Conservation (phyloP, 164 flowering plant genomes). For the Warburgia ugandensis region DNA sequence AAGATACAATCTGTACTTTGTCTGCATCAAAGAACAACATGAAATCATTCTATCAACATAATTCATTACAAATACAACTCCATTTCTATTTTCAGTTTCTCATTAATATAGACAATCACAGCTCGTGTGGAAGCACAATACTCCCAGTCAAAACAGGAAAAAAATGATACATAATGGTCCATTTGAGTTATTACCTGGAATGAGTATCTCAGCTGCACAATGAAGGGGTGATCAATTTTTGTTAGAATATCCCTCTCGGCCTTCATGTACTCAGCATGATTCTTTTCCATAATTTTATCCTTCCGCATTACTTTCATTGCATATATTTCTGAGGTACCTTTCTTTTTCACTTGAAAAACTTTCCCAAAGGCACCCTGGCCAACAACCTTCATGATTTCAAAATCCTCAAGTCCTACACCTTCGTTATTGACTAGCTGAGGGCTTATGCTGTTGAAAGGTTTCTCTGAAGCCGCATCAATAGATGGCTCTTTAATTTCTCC, state of each 20-base stretch:
- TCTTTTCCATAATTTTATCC: slow-evolving; percentile 74
- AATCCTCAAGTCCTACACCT: slow-evolving; percentile 65
- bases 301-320: slow-evolving; percentile 99
- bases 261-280: slow-evolving; percentile 92
- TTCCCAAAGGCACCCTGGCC: slow-evolving; percentile 94
- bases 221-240: slow-evolving; percentile 84
- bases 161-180: no score
- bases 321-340: slow-evolving; percentile 66
- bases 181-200: slow-evolving; percentile 54
- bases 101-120: no score
- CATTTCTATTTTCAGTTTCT: no score
- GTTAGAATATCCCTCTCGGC: slow-evolving; percentile 95
- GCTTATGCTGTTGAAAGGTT: slow-evolving; percentile 10
- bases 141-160: no score
- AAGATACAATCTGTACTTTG: slow-evolving; percentile 77
- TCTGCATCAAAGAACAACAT: slow-evolving; percentile 38
- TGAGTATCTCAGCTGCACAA: slow-evolving; percentile 84
- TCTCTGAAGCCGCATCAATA: slow-evolving; percentile 14
- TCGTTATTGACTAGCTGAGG: slow-evolving; percentile 15
- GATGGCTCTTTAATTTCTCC: slow-evolving; percentile 23
- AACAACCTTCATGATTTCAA: slow-evolving; percentile 77
- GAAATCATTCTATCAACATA: no score
- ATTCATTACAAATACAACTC: no score
- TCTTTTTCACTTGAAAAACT: slow-evolving; percentile 83
- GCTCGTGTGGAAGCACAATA: no score